Evolutionary conservation across 345 rosid genomes (phyloP).

Genomic region (Gossypium herbaceum): DNA sequence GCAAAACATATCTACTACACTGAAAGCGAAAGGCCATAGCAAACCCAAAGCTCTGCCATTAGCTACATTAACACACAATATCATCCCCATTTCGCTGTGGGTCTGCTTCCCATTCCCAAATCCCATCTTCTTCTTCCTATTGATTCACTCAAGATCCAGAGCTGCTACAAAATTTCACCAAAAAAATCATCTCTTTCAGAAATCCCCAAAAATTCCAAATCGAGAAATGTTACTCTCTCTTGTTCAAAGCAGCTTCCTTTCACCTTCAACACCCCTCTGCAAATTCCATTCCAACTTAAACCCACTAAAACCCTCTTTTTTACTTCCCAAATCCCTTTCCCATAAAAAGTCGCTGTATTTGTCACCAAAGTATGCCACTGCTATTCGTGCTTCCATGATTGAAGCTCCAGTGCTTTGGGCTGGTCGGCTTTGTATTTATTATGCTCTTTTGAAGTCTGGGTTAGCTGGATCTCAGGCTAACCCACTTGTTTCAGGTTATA

Average conservation of each 20-base stretch:
- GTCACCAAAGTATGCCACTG: background rate
- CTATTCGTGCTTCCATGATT: conserved; percentile 54
- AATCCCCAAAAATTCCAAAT: background rate
- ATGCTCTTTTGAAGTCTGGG: conserved; percentile 76
- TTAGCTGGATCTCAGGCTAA: conserved; percentile 81
- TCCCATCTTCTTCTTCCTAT: background rate
- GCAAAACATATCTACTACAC: background rate
- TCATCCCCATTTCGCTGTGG: background rate
- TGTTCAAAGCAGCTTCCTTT: conserved; percentile 14
- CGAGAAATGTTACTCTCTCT: conserved; percentile 11
- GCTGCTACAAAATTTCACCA: background rate
- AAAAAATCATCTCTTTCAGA: background rate
- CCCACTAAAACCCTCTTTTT: conserved; percentile 3
- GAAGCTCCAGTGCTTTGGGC: conserved; percentile 82
- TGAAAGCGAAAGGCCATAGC: background rate
- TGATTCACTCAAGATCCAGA: background rate
- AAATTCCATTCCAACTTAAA: background rate
- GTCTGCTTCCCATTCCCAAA: background rate
- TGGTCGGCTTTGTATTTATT: conserved; percentile 72
- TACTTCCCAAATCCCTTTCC: conserved; percentile 19
- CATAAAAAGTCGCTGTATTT: background rate
- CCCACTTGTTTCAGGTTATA: conserved; percentile 71
- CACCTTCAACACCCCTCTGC: background rate
- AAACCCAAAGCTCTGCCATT: background rate
- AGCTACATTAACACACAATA: background rate